phyloP scores from a whole-genome alignment of 1,284 basidiomycete genomes.

The Apiotrichum veenhuisii region DNA sequence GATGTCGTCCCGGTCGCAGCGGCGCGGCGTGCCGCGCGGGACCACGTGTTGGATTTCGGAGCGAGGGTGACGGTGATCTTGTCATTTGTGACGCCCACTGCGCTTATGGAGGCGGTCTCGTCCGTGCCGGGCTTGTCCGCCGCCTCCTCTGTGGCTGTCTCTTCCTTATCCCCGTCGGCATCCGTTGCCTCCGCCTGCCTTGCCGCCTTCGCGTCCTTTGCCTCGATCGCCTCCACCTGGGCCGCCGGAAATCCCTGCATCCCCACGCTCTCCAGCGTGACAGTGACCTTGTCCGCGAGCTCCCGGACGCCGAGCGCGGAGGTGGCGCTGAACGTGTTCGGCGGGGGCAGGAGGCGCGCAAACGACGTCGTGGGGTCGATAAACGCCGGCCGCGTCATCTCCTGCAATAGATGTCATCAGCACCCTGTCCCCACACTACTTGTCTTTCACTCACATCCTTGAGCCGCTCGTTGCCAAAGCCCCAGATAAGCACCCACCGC shows the following conservation, averaged over 20 bases:
- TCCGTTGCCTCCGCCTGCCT: too few species aligned
- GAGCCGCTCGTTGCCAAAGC: conserved; percentile 60
- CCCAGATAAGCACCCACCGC: conserved; percentile 88
- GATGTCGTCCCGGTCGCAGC: conserved; percentile 30
- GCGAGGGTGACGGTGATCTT: conserved; percentile 50
- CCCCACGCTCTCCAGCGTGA: conserved; percentile 14
- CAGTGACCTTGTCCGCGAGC: conserved; percentile 25
- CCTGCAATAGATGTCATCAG: conserved; percentile 12
- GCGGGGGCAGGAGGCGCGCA: conserved; percentile 54
- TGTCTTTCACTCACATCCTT: conserved; percentile 69
- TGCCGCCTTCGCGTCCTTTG: neutral
- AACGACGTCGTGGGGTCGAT: conserved; percentile 54
- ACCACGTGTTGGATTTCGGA: conserved; percentile 66
- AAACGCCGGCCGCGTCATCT: conserved; percentile 19
- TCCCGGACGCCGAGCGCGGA: conserved; percentile 29
- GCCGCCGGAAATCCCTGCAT: neutral
- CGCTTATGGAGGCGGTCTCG: too few species aligned
- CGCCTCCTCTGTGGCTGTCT: too few species aligned
- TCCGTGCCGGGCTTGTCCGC: too few species aligned
- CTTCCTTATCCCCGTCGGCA: too few species aligned
- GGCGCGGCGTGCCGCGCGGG: conserved; percentile 58
- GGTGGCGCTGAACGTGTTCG: conserved; percentile 29
- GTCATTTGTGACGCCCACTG: too few species aligned
- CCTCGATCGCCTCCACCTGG: neutral
- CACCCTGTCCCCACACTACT: neutral